Base-by-base conservation (phyloP, 176 grass and related monocot genomes). In the Paspalum notatum region DNA sequence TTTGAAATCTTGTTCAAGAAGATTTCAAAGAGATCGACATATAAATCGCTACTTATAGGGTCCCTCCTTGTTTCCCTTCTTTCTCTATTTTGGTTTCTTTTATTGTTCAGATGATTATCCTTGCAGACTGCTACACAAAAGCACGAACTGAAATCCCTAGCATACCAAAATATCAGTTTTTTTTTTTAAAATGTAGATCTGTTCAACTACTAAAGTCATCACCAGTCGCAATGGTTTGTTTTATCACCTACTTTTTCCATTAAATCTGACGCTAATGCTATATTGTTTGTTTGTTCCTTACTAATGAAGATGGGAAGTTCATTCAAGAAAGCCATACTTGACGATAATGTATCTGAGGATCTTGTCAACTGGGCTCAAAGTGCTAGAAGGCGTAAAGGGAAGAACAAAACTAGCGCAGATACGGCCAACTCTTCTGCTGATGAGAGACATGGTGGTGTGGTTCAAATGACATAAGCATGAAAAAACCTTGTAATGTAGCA, bases 271-370 rank as follows among this genome's bases (percentile, higher is more conserved):
- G 3, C 67, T 74, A 66, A 68, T 57, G 12, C 21, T 69, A 44
- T 9, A 25, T 26, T 55, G n/a, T 4, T 5, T 80, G 7, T 77
- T 47, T 73, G 3, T 8, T 18, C 20, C 0, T 39, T 43, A 14
- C 26, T 80, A 2, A 14, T 47, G 46, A 53, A 97, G 95, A 97
- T 94, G 91, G 91, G 95, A n/a, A 92, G 64, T 75, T 92, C 90
- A 6, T 97, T 94, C 71, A 94, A 97, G 58, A 97, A 81, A 80
- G 74, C 65, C 3, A 89, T 94, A 66, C 92, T 97, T 59, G 90
- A 97, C n/a, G 87, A 92, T 6, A 85, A 85, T 76, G 70, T 97
- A 63, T 53, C 89, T 0, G 41, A 60, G 37, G 83, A 85, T 37
- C 68, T 97, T 49, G 25, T 76, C 25, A 91, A 48, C 5, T 97